Base-by-base conservation (phyloP, 2,329 filamentous ascomycete genomes). In the Juglanconis juglandina region DNA sequence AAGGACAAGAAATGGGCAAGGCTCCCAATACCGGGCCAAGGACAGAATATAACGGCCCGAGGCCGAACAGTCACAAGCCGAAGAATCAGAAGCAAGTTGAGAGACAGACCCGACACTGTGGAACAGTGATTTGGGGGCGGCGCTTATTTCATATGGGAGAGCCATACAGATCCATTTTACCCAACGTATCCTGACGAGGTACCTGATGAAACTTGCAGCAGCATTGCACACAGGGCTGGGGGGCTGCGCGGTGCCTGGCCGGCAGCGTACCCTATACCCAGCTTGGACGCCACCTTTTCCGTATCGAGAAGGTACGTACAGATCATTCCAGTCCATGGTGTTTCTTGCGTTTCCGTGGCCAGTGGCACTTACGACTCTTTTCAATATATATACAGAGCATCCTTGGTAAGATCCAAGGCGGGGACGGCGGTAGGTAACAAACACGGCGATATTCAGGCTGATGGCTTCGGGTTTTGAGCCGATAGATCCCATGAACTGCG, bases 11-110 rank as follows among this genome's bases (percentile, higher is more conserved):
- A 53, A 52, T n/a, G 30, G 41, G 34, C 34, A 24, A 53, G 51
- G n/a, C n/a, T 55, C 9, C 14, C 33, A 51, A 17, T 11, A n/a
- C 46, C 46, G 46, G 51, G 24, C 41, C 30, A 13, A 39, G 10
- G 44, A 34, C 30, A 34, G 54, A 37, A 53, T 62, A 59, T 59
- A 53, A 37, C 41, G 56, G 56, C n/a, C 56, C 41, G 60, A 56
- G n/a, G 41, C 24, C 33, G 3, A 14, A 34, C 17, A 53, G n/a
- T 17, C 53, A 48, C 53, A 51, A 3, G 51, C 34, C n/a, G 41
- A n/a, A 49, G 34, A 41, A 32, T 34, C 39, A 34, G 24, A 35
- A 41, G 9, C 6, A 56, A 34, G 47, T 56, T 62, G 60, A 52
- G 17, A 11, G 41, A 30, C 41, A 24, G 41, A n/a, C 34, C 30